Percentiles rank a stretch among this genome's conserved stretches.
These are phyloP conservation scores for Dendrostoma leiphaemia DNA, from an alignment of 2,329 filamentous ascomycete genomes.

Conservation along the genomic window DNA sequence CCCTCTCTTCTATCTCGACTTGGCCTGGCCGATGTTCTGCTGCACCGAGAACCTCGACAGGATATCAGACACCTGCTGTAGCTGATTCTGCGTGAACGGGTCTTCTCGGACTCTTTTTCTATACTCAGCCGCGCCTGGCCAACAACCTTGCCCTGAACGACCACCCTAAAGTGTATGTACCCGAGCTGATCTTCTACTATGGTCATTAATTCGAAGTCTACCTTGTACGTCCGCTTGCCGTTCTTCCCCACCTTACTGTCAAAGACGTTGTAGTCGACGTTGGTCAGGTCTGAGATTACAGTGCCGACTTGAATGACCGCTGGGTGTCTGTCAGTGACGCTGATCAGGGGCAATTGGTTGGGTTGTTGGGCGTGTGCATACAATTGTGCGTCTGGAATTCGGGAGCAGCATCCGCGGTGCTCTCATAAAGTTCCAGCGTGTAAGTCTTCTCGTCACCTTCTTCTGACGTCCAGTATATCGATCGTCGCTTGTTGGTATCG, in stretches of 20 bases:
- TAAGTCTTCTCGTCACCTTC: background rate
- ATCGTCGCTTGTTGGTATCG: background rate
- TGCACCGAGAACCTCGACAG: background rate
- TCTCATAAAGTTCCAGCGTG: background rate
- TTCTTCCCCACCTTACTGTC: background rate
- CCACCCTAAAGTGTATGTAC: conserved; percentile 1
- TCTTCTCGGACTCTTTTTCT: background rate
- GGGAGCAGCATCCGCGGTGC: background rate
- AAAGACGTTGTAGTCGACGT: background rate
- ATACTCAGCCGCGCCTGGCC: background rate
- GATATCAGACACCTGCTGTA: no score
- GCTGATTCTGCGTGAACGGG: background rate
- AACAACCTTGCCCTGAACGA: background rate
- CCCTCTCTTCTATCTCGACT: background rate
- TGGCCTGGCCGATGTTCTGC: background rate
- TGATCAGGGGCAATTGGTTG: background rate
- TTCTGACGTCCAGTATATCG: background rate
- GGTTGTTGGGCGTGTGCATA: background rate
- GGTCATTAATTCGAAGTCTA: background rate
- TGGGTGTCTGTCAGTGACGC: background rate
- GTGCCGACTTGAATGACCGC: conserved; percentile 2
- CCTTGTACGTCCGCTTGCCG: background rate
- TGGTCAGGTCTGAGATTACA: background rate
- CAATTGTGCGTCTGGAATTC: background rate
- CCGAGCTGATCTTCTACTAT: background rate